Evolutionary conservation across 2,329 filamentous ascomycete species (phyloP), one percentile per base, ranked within the genome.

Genomic region (Pseudocercospora musae): DNA sequence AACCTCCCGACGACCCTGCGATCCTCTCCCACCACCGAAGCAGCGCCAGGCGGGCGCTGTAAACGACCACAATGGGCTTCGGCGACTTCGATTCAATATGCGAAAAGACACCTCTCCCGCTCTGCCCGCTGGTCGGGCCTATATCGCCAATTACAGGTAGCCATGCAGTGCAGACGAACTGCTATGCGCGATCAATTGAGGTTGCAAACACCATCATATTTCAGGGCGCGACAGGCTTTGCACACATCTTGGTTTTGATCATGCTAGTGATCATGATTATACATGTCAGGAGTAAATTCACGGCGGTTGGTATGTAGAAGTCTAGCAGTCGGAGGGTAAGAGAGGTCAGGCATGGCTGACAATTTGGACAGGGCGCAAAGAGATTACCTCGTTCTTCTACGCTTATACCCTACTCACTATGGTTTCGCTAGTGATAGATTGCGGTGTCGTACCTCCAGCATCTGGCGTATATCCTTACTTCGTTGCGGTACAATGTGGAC

Each of bases 201-300:
- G 79, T 98, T 69, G 95, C 93, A 70, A 99, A 99, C 80, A 99
- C 95, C 44, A 94, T 98, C 80, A 99, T 99, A 74, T 99, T 99
- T 76, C 88, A 98, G 79, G 91, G 89, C 74, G 95, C 93, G 27
- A 88, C 92, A 21, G 91, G 91, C 65, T 92, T 94, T 74, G 91
- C 95, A 80, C 95, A 99, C 78, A 98, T 99, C 69, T 81, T 90
- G 61, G 91, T 94, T 13, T 82, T 99, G 63, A 81, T 88, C 70
- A 97, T 99, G 94, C 96, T 92, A 3, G 90, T 94, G 8, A 89
- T 96, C 72, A 99, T 99, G 95, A 92, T 99, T 65, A 83, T 99
- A 67, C 95, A 99, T 77, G 91, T 99, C 66, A 87, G 95, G 71
- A 94, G 91, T 72, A 99, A 99, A 80, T 99, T 99, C 78, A 99